phyloP scores from a whole-genome alignment of 2,329 filamentous ascomycete genomes.

The Penicillium sp. region DNA sequence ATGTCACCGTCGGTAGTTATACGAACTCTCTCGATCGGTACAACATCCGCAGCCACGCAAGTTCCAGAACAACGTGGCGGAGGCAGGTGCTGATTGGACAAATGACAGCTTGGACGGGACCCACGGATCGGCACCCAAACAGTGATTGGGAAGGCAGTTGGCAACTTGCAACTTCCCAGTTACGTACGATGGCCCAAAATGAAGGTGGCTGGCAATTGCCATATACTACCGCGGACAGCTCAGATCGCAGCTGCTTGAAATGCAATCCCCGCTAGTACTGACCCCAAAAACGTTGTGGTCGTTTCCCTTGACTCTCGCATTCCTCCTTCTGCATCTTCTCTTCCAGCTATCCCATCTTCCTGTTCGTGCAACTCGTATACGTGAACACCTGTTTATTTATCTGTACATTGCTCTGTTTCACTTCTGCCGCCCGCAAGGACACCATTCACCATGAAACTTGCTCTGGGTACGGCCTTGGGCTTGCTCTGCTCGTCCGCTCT shows the following conservation, averaged over 20 bases:
- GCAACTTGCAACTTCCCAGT: not conserved
- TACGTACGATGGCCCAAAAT: conserved; percentile 13
- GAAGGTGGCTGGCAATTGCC: conserved; percentile 27
- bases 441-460: conserved; percentile 36
- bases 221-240: not conserved
- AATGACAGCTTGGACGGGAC: conserved; percentile 9
- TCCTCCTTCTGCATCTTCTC: not conserved
- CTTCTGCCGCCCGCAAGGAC: not conserved
- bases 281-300: not conserved
- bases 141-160: not conserved
- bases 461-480: conserved; percentile 28
- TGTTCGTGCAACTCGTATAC: not conserved
- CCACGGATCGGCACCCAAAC: conserved; percentile 19
- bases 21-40: not conserved
- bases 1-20: not conserved
- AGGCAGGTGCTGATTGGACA: conserved; percentile 7
- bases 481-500: conserved; percentile 33
- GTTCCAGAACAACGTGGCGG: conserved; percentile 10
- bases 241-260: not conserved
- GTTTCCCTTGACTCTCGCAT: conserved; percentile 1
- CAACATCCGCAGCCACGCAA: not conserved
- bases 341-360: conserved; percentile 2
- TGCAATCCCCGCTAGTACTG: not conserved
- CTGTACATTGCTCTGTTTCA: conserved; percentile 1
- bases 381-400: not conserved